Evolutionary conservation across 768 basidiomycete species (phyloP).

Genomic region (Tulasnella sp.): DNA sequence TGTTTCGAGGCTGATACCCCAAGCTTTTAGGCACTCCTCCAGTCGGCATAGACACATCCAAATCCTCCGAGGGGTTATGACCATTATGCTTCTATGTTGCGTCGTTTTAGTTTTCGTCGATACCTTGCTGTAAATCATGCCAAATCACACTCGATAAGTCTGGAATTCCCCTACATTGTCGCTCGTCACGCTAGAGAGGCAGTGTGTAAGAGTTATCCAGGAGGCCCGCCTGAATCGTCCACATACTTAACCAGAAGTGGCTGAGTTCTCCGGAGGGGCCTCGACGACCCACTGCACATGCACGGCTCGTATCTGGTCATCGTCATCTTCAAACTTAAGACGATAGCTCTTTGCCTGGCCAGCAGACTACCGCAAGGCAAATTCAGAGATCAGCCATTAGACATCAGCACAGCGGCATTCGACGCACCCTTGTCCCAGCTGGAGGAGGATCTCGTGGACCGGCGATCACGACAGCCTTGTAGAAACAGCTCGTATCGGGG

Average conservation of each 20-base stretch:
- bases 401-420: not conserved
- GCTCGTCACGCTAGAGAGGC: too few relatives aligned
- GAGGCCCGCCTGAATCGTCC: not conserved
- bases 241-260: not conserved
- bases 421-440: slow-evolving; percentile 30
- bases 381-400: not conserved
- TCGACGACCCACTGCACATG: slow-evolving; percentile 73
- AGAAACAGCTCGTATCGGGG: slow-evolving; percentile 85
- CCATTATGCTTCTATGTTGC: too few relatives aligned
- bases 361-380: not conserved
- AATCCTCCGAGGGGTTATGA: too few relatives aligned
- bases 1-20: too few relatives aligned
- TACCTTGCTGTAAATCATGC: too few relatives aligned
- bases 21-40: too few relatives aligned
- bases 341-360: slow-evolving; percentile 49
- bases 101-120: too few relatives aligned
- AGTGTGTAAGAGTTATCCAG: too few relatives aligned
- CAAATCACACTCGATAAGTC: too few relatives aligned
- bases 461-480: slow-evolving; percentile 71
- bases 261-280: slow-evolving; percentile 24
- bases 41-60: too few relatives aligned
- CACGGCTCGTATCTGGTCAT: slow-evolving; percentile 67
- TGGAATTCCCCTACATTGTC: too few relatives aligned
- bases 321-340: slow-evolving; percentile 81
- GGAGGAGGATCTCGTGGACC: slow-evolving; percentile 39